phyloP scores from a whole-genome alignment of 2,329 filamentous ascomycete genomes.

The Colletotrichum cereale region DNA sequence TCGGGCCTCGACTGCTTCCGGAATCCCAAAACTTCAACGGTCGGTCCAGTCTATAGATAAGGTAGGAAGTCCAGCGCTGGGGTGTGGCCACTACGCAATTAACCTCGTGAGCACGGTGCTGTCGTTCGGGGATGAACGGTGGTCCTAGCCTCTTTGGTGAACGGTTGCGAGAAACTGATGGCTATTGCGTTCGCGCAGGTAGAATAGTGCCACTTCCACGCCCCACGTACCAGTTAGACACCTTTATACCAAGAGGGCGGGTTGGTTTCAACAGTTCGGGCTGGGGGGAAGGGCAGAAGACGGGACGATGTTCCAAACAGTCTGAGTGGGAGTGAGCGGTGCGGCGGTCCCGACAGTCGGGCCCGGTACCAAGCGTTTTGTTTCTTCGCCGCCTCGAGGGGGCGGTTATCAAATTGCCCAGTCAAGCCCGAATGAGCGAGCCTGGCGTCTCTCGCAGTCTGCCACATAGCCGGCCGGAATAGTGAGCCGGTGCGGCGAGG shows the following conservation, averaged over 20 bases:
- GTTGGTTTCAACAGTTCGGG: slow-evolving; percentile 31
- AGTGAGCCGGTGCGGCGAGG: slow-evolving; percentile 4
- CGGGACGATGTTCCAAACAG: slow-evolving; percentile 33
- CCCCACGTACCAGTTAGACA: slow-evolving; percentile 22
- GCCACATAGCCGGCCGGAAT: slow-evolving; percentile 1
- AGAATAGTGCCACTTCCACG: neutral
- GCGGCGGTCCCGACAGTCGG: slow-evolving; percentile 22
- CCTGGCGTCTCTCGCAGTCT: slow-evolving; percentile 9
- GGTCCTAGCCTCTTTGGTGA: slow-evolving; percentile 22
- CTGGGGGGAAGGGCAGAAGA: slow-evolving; percentile 5
- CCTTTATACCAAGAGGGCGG: slow-evolving; percentile 37
- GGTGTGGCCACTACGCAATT: slow-evolving; percentile 12
- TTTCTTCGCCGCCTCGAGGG: slow-evolving; percentile 14
- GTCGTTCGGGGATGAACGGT: slow-evolving; percentile 32
- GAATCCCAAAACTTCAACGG: slow-evolving; percentile 27
- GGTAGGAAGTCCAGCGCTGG: neutral
- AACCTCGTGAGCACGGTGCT: slow-evolving; percentile 31
- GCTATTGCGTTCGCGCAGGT: slow-evolving; percentile 18
- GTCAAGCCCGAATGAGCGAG: slow-evolving; percentile 13
- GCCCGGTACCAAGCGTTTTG: slow-evolving; percentile 16
- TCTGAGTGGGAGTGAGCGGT: slow-evolving; percentile 35
- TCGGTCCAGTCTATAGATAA: slow-evolving; percentile 34
- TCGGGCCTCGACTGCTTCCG: slow-evolving; percentile 5
- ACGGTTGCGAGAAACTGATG: slow-evolving; percentile 27
- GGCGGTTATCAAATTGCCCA: slow-evolving; percentile 13